Evolutionary conservation across 805 yeast species (phyloP), one percentile per base, ranked within the genome.

Genomic region (Hyphopichia homilentoma): DNA sequence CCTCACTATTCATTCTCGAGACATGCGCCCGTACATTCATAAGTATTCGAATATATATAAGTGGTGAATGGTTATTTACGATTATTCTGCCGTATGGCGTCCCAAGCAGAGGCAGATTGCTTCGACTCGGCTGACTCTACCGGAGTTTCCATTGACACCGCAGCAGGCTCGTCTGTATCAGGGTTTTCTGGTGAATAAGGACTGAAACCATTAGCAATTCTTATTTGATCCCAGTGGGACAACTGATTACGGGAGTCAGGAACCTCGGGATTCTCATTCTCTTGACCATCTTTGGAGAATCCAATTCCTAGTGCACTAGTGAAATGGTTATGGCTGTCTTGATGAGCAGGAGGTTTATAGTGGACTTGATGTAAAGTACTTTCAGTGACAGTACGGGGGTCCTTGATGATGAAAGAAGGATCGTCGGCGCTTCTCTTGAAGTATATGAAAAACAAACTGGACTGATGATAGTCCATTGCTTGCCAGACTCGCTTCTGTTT

Each of bases 351-450:
- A 12, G 58, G 59, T 27, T 35, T 37, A 32, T 49, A 55, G 28
- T 49, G 50, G 14, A 61, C 64, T 32, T 57, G 58, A 32, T 60
- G 61, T 11, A 50, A 38, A 3, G 46, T 37, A 21, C 47, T 37
- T 12, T 47, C 50, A 2, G 59, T 55, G 35, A 52, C 45, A 1
- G 46, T 48, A 25, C 65, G 59, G 5, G 88, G 88, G 45, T 81
- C 81, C 34, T 71, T 72, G 42, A 81, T 54, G 23, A 73, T 61
- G 30, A 65, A 64, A 14, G 63, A 65, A 0, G 81, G 77, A 43
- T 80, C 73, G 12, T 63, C 62, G 23, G 67, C 59, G 0, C 84
- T 70, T 37, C 65, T 53, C 29, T 64, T 58, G 50, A 73, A 81
- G 50, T 81, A 81, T 16, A 66, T 36, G 34, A 48, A 61, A 41